Percentiles rank a stretch among this genome's conserved stretches.
These are phyloP conservation scores for Penicillium sp. DNA, from an alignment of 2,329 filamentous ascomycete species.

Conservation along the genomic window DNA sequence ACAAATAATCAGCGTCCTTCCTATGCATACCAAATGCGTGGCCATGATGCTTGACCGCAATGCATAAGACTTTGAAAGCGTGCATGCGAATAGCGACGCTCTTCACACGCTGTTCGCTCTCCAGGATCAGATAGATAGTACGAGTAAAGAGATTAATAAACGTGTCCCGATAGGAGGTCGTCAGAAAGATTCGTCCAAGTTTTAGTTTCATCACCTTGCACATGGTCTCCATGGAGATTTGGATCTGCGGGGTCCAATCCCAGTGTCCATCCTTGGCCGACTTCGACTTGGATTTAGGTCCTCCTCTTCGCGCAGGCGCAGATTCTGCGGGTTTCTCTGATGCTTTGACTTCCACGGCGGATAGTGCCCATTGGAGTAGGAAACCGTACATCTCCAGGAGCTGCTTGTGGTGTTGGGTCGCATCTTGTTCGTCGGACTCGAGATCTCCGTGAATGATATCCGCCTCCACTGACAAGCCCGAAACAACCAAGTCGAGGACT, in stretches of 20 bases:
- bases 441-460: constrained; percentile 80
- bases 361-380: constrained; percentile 88
- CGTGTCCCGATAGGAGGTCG: constrained; percentile 91
- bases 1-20: too few species aligned
- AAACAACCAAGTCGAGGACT: constrained; percentile 83
- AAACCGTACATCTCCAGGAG: constrained; percentile 92
- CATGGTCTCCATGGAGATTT: constrained; percentile 86
- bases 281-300: constrained; percentile 70
- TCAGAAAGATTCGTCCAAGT: constrained; percentile 86
- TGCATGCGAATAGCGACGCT: constrained; percentile 87
- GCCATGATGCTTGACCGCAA: constrained; percentile 94
- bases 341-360: constrained; percentile 87
- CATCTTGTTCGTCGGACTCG: constrained; percentile 86
- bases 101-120: constrained; percentile 90
- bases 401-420: constrained; percentile 78
- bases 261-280: constrained; percentile 67
- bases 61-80: constrained; percentile 91
- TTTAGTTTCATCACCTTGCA: constrained; percentile 93
- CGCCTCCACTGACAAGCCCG: constrained; percentile 75
- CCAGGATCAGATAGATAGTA: constrained; percentile 86
- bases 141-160: constrained; percentile 89
- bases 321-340: constrained; percentile 77
- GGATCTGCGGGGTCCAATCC: constrained; percentile 84
- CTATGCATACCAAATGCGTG: constrained; percentile 72
- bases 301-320: constrained; percentile 65